These are phyloP conservation scores for Fusarium marasasianum DNA, from an alignment of 2,329 filamentous ascomycete species.

Conservation along the genomic window DNA sequence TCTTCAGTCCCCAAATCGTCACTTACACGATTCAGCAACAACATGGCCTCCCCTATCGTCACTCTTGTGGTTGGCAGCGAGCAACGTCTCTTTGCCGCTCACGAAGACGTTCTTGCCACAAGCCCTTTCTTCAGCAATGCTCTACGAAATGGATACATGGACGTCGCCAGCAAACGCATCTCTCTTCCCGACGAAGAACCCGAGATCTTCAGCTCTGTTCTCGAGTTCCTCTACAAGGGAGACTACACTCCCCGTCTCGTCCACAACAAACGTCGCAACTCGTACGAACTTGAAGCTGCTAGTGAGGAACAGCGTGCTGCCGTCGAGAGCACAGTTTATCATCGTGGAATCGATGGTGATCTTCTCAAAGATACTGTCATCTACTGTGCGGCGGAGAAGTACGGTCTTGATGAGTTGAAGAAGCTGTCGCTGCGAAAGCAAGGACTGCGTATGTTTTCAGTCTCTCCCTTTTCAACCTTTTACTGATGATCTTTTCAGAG, in stretches of 20 bases:
- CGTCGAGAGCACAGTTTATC: slow-evolving; percentile 74
- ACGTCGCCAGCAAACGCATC: slow-evolving; percentile 69
- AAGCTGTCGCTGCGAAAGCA: slow-evolving; percentile 87
- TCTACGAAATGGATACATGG: slow-evolving; percentile 49
- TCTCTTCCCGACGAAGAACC: slow-evolving; percentile 86
- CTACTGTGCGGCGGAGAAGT: slow-evolving; percentile 88
- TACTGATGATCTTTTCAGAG: slow-evolving; percentile 52
- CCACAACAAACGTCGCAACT: slow-evolving; percentile 82
- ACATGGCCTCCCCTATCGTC: slow-evolving; percentile 76
- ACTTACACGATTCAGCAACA: slow-evolving; percentile 48
- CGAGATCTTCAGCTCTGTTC: slow-evolving; percentile 87
- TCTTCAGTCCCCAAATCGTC: neutral
- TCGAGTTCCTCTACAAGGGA: slow-evolving; percentile 93
- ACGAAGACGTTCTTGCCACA: slow-evolving; percentile 82
- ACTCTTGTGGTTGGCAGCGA: slow-evolving; percentile 84
- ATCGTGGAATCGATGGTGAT: slow-evolving; percentile 69
- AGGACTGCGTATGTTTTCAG: slow-evolving; percentile 71
- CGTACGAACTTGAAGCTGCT: slow-evolving; percentile 81
- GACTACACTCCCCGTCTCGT: slow-evolving; percentile 88
- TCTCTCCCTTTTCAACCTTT: neutral
- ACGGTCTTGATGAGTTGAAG: slow-evolving; percentile 85
- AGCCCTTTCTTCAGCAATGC: slow-evolving; percentile 77
- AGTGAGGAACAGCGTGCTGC: slow-evolving; percentile 55
- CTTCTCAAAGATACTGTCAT: slow-evolving; percentile 90
- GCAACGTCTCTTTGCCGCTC: slow-evolving; percentile 88